Evolutionary conservation across 495 filamentous ascomycete species (phyloP).

Genomic region (Hypoxylon lenormandii): DNA sequence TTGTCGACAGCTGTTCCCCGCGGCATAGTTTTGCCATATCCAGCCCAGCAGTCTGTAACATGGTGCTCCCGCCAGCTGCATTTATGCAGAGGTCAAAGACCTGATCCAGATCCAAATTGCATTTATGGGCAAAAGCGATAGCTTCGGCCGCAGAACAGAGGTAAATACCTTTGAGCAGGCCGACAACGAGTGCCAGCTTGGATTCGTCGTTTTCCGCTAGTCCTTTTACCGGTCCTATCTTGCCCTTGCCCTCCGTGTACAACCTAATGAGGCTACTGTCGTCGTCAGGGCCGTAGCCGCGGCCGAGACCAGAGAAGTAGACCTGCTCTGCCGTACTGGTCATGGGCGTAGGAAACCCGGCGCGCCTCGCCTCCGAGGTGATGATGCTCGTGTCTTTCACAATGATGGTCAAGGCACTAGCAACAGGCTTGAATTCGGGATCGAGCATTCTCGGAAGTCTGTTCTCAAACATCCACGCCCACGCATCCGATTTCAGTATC

Average conservation of each 20-base stretch:
- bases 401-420: constrained; percentile 80
- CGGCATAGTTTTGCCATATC: constrained; percentile 64
- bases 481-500: constrained; percentile 70
- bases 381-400: constrained; percentile 85
- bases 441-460: constrained; percentile 76
- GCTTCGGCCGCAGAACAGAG: constrained; percentile 74
- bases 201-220: constrained; percentile 54
- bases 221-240: constrained; percentile 55
- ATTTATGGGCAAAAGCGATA: constrained; percentile 71
- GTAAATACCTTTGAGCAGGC: constrained; percentile 72
- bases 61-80: constrained; percentile 74
- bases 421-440: constrained; percentile 70
- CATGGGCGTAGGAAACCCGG: constrained; percentile 75
- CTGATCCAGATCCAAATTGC: constrained; percentile 73
- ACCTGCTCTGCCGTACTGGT: constrained; percentile 76
- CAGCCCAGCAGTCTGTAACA: constrained; percentile 69
- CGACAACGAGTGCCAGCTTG: constrained; percentile 67
- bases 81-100: constrained; percentile 75
- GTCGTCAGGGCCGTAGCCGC: constrained; percentile 74
- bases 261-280: constrained; percentile 77
- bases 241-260: constrained; percentile 61
- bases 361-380: constrained; percentile 71
- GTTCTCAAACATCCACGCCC: constrained; percentile 87
- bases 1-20: constrained; percentile 38
- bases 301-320: constrained; percentile 69